phyloP scores from a whole-genome alignment of 805 yeast species.

The Wickerhamomyces mucosus region DNA sequence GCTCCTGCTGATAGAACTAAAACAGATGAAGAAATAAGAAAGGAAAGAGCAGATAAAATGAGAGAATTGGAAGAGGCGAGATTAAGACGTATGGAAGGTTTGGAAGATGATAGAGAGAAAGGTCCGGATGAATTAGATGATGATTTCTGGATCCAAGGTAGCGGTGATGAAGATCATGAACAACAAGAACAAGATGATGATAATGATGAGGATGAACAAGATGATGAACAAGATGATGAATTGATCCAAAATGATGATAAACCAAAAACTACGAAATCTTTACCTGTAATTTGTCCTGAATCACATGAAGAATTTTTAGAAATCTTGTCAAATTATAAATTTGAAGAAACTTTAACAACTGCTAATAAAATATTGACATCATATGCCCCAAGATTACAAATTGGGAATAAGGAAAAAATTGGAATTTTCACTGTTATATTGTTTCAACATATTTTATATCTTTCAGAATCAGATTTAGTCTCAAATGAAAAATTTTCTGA shows the following conservation, averaged over 20 bases:
- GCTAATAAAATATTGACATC: constrained; percentile 47
- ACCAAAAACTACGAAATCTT: constrained; percentile 4
- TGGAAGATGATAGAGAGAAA: constrained; percentile 31
- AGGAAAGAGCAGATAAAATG: constrained; percentile 51
- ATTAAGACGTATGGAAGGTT: constrained; percentile 67
- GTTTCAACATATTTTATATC: constrained; percentile 48
- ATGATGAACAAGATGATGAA: constrained; percentile 21
- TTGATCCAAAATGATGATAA: constrained; percentile 13
- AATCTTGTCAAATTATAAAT: constrained; percentile 25
- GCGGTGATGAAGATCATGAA: constrained; percentile 35
- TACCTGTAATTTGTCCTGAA: constrained; percentile 35
- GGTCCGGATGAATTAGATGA: constrained; percentile 63
- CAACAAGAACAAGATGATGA: constrained; percentile 30
- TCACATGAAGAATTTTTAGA: constrained; percentile 33
- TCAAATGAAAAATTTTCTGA: constrained; percentile 26
- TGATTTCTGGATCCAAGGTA: constrained; percentile 57
- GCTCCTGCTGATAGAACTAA: constrained; percentile 77
- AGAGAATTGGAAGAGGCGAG: constrained; percentile 60
- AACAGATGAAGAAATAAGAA: constrained; percentile 59
- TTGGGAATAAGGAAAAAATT: constrained; percentile 72
- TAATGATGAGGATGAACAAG: constrained; percentile 9
- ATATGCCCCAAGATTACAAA: constrained; percentile 69
- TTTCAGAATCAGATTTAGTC: constrained; percentile 30
- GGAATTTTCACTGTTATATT: constrained; percentile 55
- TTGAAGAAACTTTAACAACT: constrained; percentile 34